A percentile compares a stretch with the other conserved stretches of the same genome.
phyloP scores from a whole-genome alignment of 2,329 filamentous ascomycete species.

The Neofusicoccum parvum region DNA sequence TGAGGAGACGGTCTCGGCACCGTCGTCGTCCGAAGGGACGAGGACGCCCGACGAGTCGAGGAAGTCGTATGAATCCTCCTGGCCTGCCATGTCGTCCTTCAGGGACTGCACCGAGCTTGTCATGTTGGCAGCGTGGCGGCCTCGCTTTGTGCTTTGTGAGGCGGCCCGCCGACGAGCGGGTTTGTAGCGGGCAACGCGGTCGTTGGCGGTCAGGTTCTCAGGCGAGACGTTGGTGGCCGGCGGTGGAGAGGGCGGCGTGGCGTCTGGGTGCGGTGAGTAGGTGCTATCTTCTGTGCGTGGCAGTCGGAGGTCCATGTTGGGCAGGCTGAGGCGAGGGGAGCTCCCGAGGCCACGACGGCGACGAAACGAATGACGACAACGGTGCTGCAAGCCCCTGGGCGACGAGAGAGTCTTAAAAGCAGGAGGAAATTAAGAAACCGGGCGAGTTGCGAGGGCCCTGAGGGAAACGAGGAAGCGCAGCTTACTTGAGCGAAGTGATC shows the following conservation, averaged over 20 bases:
- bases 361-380: slow-evolving; percentile 11
- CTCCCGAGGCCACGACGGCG: slow-evolving; percentile 18
- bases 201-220: slow-evolving; percentile 13
- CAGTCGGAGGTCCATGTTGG: slow-evolving; percentile 18
- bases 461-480: slow-evolving; percentile 12
- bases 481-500: slow-evolving; percentile 16
- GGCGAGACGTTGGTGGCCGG: neutral
- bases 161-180: neutral
- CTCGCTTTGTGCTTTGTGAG: slow-evolving; percentile 7
- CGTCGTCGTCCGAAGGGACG: slow-evolving; percentile 19
- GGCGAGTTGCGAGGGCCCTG: neutral
- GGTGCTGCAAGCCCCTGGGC: slow-evolving; percentile 15
- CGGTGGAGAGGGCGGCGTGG: slow-evolving; percentile 11
- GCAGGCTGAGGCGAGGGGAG: slow-evolving; percentile 10
- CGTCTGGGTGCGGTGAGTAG: slow-evolving; percentile 17
- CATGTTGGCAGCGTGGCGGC: neutral
- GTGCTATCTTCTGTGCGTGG: slow-evolving; percentile 17
- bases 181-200: slow-evolving; percentile 11
- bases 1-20: slow-evolving; percentile 19
- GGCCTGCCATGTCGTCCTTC: neutral
- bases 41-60: slow-evolving; percentile 13
- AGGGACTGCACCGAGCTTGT: neutral
- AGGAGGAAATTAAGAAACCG: slow-evolving; percentile 14
- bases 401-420: neutral
- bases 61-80: slow-evolving; percentile 1